Evolutionary conservation across 2,329 filamentous ascomycete genomes (phyloP).

Genomic region (Microdochium nivale): DNA sequence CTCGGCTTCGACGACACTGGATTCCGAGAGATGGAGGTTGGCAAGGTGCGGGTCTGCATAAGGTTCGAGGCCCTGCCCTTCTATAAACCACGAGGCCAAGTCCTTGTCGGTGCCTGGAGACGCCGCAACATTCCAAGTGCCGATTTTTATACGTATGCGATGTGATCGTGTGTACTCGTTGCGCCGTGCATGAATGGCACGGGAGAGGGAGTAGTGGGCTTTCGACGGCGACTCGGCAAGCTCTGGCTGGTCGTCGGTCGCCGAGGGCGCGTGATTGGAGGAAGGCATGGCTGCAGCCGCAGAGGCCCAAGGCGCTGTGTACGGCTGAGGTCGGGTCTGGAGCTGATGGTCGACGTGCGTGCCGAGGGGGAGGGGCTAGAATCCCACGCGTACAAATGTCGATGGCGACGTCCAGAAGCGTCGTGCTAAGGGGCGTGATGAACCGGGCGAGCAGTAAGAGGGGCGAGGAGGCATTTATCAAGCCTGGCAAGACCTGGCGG

Average conservation of each 20-base stretch:
- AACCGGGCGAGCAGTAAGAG: no score
- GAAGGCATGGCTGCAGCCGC: not conserved
- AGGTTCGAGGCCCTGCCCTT: conserved; percentile 62
- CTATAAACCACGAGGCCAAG: conserved; percentile 79
- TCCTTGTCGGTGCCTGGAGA: conserved; percentile 82
- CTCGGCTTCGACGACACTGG: conserved; percentile 23
- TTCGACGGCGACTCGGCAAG: conserved; percentile 32
- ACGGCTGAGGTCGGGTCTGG: not conserved
- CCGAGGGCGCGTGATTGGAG: not conserved
- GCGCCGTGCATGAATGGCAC: conserved; percentile 61
- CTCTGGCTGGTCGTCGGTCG: conserved; percentile 18
- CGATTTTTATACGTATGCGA: conserved; percentile 77
- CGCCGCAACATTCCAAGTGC: conserved; percentile 90
- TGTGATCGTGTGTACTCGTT: conserved; percentile 71
- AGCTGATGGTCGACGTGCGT: not conserved
- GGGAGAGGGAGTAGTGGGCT: conserved; percentile 50
- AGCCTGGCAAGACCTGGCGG: no score
- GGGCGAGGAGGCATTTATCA: no score
- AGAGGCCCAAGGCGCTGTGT: not conserved
- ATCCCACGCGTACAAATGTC: no score
- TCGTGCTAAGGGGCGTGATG: no score
- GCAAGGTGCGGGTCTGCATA: conserved; percentile 53
- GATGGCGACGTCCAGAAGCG: no score
- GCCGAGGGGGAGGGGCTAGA: no score
- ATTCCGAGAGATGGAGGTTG: conserved; percentile 37